Percentiles rank a stretch among this genome's conserved stretches.
Conservation (phyloP, 2,329 filamentous ascomycete species). For the Nigrospora sphaerica region DNA sequence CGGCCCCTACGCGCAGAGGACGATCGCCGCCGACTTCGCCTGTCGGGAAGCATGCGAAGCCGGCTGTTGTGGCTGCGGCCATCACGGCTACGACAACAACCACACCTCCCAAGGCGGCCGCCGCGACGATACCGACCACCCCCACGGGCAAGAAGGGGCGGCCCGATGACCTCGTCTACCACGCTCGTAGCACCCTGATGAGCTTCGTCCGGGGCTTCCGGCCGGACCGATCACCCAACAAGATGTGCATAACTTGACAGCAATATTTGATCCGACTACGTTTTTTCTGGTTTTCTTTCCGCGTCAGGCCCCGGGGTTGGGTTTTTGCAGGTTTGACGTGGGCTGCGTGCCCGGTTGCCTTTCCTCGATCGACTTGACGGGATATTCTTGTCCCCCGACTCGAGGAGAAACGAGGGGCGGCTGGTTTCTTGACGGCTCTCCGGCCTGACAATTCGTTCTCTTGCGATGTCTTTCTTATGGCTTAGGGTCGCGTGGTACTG, state of each 20-base stretch:
- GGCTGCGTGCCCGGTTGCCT: no score
- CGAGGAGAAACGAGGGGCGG: no score
- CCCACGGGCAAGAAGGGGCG: constrained; percentile 15
- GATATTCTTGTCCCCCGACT: no score
- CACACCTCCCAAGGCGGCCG: no score
- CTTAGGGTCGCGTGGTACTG: no score
- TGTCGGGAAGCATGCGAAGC: constrained; percentile 16
- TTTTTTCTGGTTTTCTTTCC: no score
- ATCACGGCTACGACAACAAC: constrained; percentile 6
- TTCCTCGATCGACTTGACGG: no score
- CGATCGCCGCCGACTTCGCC: constrained; percentile 7
- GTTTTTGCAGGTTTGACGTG: no score
- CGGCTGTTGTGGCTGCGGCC: constrained; percentile 8
- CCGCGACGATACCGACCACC: background rate
- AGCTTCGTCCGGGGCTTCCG: constrained; percentile 22
- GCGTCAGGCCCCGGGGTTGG: no score
- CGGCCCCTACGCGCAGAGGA: constrained; percentile 12
- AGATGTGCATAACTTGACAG: constrained; percentile 22
- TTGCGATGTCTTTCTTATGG: no score
- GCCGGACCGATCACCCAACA: constrained; percentile 20
- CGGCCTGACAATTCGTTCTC: no score
- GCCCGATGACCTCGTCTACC: constrained; percentile 20
- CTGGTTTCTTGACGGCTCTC: no score
- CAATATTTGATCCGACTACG: constrained; percentile 7
- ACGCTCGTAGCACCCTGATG: constrained; percentile 20